Evolutionary conservation across 352 stramenopile species (phyloP).

Genomic region (Globisporangium heterothallicum): DNA sequence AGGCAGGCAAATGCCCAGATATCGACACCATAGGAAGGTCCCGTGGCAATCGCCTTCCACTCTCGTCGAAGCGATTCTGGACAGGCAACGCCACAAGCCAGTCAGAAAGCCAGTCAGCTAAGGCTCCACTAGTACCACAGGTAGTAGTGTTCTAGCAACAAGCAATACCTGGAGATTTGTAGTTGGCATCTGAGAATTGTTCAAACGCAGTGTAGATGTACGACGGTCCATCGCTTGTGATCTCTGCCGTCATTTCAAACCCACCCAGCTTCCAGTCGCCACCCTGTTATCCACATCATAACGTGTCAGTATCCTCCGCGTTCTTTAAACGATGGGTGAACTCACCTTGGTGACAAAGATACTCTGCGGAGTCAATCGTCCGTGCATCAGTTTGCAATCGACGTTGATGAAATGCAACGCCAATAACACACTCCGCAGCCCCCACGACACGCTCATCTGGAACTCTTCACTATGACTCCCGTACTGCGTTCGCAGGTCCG

Average conservation of each 20-base stretch:
- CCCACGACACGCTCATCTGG: constrained; percentile 89
- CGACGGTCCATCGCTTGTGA: constrained; percentile 76
- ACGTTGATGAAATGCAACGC: constrained; percentile 92
- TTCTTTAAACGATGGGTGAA: background rate
- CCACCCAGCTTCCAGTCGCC: constrained; percentile 95
- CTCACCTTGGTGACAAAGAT: constrained; percentile 92
- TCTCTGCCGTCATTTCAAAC: constrained; percentile 87
- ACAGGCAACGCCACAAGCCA: constrained; percentile 17
- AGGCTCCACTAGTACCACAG: no score
- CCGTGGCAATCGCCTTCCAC: constrained; percentile 53
- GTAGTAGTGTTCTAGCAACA: no score
- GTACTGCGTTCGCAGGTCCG: constrained; percentile 59
- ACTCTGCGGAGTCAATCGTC: constrained; percentile 82
- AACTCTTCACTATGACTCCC: constrained; percentile 58
- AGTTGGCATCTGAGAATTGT: constrained; percentile 80
- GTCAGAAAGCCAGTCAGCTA: no score
- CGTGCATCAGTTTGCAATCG: constrained; percentile 93
- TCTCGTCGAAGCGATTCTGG: constrained; percentile 79
- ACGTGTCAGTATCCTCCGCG: background rate
- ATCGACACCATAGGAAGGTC: constrained; percentile 54
- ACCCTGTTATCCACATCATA: constrained; percentile 30
- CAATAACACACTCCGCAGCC: constrained; percentile 89
- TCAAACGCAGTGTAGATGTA: constrained; percentile 76
- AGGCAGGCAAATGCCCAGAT: constrained; percentile 76
- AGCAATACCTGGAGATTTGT: constrained; percentile 79